Conservation (phyloP, 202 grass and related monocot genomes). For the Alloteropsis angusta region DNA sequence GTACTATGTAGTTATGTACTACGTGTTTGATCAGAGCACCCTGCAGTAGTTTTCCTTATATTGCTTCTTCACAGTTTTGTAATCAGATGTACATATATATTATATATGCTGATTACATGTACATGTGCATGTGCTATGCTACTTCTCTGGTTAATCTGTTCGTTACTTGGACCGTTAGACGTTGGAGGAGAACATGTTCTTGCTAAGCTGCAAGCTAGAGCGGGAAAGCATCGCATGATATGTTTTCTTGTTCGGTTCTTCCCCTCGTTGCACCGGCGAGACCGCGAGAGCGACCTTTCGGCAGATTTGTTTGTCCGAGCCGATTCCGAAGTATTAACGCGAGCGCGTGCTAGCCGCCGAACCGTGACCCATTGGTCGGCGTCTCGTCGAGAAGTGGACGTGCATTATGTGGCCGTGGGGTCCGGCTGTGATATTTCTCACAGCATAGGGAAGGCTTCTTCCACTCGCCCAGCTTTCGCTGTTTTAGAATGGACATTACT, state of each 20-base stretch:
- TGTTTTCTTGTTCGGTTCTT: background rate
- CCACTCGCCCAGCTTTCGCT: background rate
- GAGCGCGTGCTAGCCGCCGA: conserved; percentile 10
- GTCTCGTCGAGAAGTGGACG: conserved; percentile 34
- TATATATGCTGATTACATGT: background rate
- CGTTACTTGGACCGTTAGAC: background rate
- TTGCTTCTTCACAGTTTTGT: background rate
- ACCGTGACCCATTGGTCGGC: conserved; percentile 8
- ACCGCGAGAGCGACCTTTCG: background rate
- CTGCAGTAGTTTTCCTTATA: background rate
- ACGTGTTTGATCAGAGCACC: background rate
- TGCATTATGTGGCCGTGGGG: conserved; percentile 22
- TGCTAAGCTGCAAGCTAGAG: background rate
- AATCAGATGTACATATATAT: background rate
- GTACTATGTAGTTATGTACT: background rate
- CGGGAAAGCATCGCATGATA: background rate
- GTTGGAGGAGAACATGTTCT: background rate
- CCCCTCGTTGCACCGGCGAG: background rate
- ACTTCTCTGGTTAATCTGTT: background rate
- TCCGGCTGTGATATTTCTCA: conserved; percentile 12
- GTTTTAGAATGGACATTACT: background rate
- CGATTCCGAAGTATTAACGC: conserved; percentile 17
- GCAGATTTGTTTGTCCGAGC: conserved; percentile 1
- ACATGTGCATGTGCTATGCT: background rate
- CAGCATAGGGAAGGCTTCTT: background rate